Evolutionary conservation across 805 yeast species (phyloP).

Genomic region (Candida schatavii): DNA sequence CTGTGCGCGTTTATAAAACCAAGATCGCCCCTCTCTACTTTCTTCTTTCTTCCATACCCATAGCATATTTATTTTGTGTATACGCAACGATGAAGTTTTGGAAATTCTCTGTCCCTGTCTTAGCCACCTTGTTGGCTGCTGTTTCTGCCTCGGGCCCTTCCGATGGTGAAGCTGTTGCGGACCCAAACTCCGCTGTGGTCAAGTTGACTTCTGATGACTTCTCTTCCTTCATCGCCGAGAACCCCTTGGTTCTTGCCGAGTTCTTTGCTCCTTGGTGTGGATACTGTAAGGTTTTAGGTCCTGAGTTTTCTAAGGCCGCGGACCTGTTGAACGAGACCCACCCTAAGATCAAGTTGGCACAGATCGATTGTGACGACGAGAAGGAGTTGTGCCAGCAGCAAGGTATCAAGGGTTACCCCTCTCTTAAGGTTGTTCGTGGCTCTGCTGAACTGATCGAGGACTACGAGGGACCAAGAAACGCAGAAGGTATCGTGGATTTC

Average conservation of each 20-base stretch:
- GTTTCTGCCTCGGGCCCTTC: conserved; percentile 39
- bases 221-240: conserved; percentile 59
- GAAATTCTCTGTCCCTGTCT: conserved; percentile 34
- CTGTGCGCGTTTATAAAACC: background rate
- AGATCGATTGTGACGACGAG: conserved; percentile 81
- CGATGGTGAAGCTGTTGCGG: conserved; percentile 66
- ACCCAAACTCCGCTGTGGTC: conserved; percentile 83
- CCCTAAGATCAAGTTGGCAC: conserved; percentile 70
- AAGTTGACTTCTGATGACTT: conserved; percentile 68
- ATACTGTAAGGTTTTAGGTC: conserved; percentile 86
- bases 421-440: conserved; percentile 72
- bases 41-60: background rate
- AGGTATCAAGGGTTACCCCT: conserved; percentile 80
- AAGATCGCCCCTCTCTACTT: background rate
- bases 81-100: conserved; percentile 37
- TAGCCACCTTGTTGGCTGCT: conserved; percentile 37
- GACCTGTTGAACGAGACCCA: conserved; percentile 48
- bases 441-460: conserved; percentile 46
- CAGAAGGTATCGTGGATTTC: conserved; percentile 72
- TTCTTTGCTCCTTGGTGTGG: conserved; percentile 99
- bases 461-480: conserved; percentile 82
- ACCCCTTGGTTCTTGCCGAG: conserved; percentile 81
- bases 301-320: conserved; percentile 75
- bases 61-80: background rate
- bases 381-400: conserved; percentile 64